These are phyloP conservation scores for Suillus placidus DNA, from an alignment of 768 basidiomycete genomes.

Conservation along the genomic window DNA sequence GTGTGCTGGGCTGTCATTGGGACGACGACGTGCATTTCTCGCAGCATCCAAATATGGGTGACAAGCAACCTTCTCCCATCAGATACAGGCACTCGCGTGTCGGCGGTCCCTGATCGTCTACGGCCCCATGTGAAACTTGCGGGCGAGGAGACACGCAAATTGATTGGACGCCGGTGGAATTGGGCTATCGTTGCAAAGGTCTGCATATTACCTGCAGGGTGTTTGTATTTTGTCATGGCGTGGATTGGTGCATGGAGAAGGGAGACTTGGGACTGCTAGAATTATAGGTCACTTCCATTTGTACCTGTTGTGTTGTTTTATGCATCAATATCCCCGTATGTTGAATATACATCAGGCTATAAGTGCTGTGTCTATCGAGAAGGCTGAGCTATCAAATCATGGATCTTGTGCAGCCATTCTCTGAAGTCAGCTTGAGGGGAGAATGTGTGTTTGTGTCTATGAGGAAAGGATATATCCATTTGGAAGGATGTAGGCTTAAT, in stretches of 20 bases:
- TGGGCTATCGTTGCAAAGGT: constrained; percentile 72
- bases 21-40: constrained; percentile 81
- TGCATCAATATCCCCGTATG: background rate
- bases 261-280: constrained; percentile 36
- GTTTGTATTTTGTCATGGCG: constrained; percentile 79
- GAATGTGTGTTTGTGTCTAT: background rate
- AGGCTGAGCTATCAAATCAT: background rate
- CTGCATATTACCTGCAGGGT: constrained; percentile 73
- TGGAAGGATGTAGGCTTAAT: background rate
- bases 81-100: constrained; percentile 11
- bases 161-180: constrained; percentile 72
- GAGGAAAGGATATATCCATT: background rate
- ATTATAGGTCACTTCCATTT: background rate
- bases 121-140: constrained; percentile 25
- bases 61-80: constrained; percentile 74
- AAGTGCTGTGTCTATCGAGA: background rate
- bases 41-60: constrained; percentile 93
- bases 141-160: constrained; percentile 24
- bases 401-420: background rate
- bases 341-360: background rate
- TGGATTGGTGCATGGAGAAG: constrained; percentile 56
- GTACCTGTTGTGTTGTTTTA: background rate
- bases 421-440: background rate
- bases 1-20: constrained; percentile 89
- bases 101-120: constrained; percentile 23